These are phyloP conservation scores for Pseudogymnoascus sp. DNA, from an alignment of 2,329 filamentous ascomycete species.

Conservation along the genomic window DNA sequence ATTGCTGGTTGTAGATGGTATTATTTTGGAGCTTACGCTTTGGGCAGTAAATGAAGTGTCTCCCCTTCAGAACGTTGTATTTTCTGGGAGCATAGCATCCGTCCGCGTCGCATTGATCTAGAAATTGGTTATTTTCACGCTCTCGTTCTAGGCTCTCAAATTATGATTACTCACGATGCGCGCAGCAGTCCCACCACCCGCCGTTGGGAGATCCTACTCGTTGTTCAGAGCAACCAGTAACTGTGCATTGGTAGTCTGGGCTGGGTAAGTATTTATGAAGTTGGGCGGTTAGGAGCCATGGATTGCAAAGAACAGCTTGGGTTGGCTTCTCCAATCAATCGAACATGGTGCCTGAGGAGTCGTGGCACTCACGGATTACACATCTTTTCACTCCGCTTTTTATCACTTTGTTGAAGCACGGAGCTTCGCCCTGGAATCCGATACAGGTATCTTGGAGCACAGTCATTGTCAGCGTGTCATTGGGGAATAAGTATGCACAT, in stretches of 20 bases:
- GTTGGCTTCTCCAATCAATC: background rate
- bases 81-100: background rate
- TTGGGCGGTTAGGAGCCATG: background rate
- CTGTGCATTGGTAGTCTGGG: background rate
- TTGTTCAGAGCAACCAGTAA: background rate
- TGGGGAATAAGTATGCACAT: background rate
- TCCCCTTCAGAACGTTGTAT: background rate
- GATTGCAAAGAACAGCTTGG: background rate
- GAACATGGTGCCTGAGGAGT: background rate
- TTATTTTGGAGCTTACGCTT: background rate
- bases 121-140: background rate
- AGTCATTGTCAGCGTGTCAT: background rate
- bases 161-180: background rate
- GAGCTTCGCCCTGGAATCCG: background rate
- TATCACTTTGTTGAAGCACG: background rate
- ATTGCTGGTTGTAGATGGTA: background rate
- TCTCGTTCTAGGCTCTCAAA: background rate
- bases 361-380: background rate
- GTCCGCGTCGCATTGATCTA: background rate
- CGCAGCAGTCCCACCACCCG: background rate
- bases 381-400: background rate
- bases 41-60: background rate
- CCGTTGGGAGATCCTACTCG: background rate
- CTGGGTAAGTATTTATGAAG: background rate
- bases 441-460: background rate